These are phyloP conservation scores for Ilex aquifolium DNA, from an alignment of 257 asterid genomes.

Conservation along the genomic window DNA sequence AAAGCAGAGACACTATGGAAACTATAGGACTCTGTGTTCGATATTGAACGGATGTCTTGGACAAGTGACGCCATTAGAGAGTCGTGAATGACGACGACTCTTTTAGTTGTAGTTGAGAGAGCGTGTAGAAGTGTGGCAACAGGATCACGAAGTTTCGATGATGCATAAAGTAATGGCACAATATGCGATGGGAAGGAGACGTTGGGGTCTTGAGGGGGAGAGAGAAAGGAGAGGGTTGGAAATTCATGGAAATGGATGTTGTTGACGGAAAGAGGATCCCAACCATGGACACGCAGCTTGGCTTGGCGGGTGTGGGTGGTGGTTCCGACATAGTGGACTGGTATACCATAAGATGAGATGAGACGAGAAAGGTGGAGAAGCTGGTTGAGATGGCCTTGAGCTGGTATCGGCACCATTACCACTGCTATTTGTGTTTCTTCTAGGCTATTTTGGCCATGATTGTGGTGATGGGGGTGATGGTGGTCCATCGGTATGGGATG, in stretches of 20 bases:
- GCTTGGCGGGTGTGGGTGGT: background rate
- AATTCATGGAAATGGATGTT: too few species aligned
- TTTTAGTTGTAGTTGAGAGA: conserved; percentile 10
- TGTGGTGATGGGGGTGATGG: too few species aligned
- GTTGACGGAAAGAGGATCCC: background rate
- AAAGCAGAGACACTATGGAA: conserved; percentile 48
- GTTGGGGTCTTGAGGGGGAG: too few species aligned
- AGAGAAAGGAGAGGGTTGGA: too few species aligned
- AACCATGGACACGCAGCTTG: background rate
- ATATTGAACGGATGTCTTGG: conserved; percentile 25
- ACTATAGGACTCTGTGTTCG: conserved; percentile 37
- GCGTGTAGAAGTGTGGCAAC: conserved; percentile 15
- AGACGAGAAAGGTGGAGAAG: background rate
- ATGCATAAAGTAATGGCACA: too few species aligned
- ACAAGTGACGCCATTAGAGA: conserved; percentile 42
- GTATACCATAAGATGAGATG: background rate
- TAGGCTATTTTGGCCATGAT: too few species aligned
- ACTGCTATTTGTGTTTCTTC: background rate
- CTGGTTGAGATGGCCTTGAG: background rate
- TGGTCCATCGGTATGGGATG: too few species aligned
- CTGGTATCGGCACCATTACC: background rate
- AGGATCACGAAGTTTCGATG: too few species aligned
- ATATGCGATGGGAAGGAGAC: too few species aligned
- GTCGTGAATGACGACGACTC: conserved; percentile 47
- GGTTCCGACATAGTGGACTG: background rate